phyloP scores from a whole-genome alignment of 768 basidiomycete genomes.

The Lentinula sp. region DNA sequence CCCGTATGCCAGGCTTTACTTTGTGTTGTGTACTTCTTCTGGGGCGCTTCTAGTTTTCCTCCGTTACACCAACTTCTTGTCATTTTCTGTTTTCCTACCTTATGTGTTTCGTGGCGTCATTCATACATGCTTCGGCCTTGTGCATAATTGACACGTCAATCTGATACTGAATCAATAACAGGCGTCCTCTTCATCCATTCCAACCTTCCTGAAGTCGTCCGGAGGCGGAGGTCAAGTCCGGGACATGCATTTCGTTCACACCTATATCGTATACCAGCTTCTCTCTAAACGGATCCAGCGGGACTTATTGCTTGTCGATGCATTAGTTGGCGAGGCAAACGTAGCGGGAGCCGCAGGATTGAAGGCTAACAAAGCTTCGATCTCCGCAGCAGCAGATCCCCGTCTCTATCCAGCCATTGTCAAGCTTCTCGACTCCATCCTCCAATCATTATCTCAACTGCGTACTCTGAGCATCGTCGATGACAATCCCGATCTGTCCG shows the following conservation, averaged over 20 bases:
- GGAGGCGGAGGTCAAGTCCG: conserved; percentile 40
- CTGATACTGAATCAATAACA: not conserved
- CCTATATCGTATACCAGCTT: conserved; percentile 83
- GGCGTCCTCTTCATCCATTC: conserved; percentile 1
- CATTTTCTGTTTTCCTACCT: not conserved
- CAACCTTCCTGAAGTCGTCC: conserved; percentile 14
- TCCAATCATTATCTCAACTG: conserved; percentile 85
- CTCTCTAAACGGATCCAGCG: conserved; percentile 84
- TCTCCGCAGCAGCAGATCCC: conserved; percentile 46
- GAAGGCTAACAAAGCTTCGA: conserved; percentile 6
- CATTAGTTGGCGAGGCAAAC: conserved; percentile 39
- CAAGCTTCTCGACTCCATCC: conserved; percentile 79
- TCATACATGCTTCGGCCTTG: not conserved
- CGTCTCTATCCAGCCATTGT: conserved; percentile 83
- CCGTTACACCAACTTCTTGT: not conserved
- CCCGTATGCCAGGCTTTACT: not conserved
- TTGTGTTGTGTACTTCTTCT: not conserved
- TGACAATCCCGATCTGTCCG: conserved; percentile 76
- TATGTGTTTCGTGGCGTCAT: too few species aligned
- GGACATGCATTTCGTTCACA: conserved; percentile 80
- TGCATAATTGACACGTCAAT: not conserved
- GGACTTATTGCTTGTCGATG: conserved; percentile 74
- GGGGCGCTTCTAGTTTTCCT: conserved; percentile 7
- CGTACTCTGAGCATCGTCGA: conserved; percentile 79
- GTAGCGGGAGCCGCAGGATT: conserved; percentile 3